A percentile compares a stretch with the other conserved stretches of the same genome.
Conservation (phyloP, 306 rosid species). For the Quercus dentata region DNA sequence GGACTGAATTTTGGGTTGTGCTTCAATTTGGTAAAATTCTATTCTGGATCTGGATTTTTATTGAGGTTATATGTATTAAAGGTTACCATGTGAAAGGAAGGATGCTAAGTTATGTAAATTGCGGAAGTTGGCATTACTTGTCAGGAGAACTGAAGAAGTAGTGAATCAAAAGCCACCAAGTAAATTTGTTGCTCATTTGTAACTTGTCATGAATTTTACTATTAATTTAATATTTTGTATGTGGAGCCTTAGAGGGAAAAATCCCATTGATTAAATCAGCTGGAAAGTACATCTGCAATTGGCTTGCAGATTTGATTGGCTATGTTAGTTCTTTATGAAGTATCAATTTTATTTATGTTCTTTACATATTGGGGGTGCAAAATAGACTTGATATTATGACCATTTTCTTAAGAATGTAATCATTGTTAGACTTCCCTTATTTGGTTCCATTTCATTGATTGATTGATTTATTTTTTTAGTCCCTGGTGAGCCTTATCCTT, state of each 20-base stretch:
- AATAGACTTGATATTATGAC: not conserved
- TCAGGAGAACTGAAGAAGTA: not conserved
- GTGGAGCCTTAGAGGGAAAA: not conserved
- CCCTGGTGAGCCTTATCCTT: constrained; percentile 92
- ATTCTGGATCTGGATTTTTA: not conserved
- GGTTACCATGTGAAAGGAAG: not conserved
- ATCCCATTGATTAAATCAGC: not conserved
- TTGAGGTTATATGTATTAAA: not conserved
- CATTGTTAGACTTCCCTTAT: not conserved
- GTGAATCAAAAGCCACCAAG: not conserved
- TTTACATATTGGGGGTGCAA: not conserved
- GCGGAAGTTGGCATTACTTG: not conserved
- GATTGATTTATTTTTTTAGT: constrained; percentile 41
- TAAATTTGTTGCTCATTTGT: not conserved
- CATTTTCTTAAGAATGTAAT: constrained; percentile 4
- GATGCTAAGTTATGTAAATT: not conserved
- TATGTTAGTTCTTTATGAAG: not conserved
- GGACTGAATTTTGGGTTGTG: not conserved
- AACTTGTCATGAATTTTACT: not conserved
- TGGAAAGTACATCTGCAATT: not conserved
- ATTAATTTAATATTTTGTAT: not conserved
- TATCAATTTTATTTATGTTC: not conserved
- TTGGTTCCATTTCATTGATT: not conserved
- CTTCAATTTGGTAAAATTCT: not conserved
- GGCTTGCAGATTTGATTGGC: not conserved